Evolutionary conservation across 148 eudicot species (phyloP).

Genomic region (Chenopodium quinoa): DNA sequence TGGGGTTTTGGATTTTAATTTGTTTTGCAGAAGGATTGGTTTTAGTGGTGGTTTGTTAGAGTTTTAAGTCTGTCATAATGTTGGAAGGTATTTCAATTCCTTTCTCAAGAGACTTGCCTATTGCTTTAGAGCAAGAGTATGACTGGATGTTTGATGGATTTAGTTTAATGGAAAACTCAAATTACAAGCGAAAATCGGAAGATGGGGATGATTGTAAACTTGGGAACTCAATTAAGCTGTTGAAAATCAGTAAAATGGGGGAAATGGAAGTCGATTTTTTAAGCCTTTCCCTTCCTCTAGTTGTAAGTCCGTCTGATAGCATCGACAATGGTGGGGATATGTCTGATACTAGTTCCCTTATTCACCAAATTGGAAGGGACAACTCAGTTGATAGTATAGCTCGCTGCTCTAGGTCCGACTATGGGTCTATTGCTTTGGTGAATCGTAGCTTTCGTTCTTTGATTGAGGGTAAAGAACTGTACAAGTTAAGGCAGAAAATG

Average conservation of each 20-base stretch:
- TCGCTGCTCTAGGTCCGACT: slow-evolving; percentile 69
- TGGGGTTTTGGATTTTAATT: slow-evolving; percentile 11
- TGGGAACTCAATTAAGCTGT: slow-evolving; percentile 33
- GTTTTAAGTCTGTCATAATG: slow-evolving; percentile 27
- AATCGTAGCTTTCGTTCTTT: slow-evolving; percentile 54
- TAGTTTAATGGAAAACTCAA: slow-evolving; percentile 14
- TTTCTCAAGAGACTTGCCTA: slow-evolving; percentile 35
- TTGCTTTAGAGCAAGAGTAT: slow-evolving; percentile 44
- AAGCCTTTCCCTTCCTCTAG: slow-evolving; percentile 17
- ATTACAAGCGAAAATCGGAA: slow-evolving; percentile 26
- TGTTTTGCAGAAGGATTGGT: slow-evolving; percentile 18
- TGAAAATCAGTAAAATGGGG: slow-evolving; percentile 23
- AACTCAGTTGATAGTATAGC: slow-evolving; percentile 52
- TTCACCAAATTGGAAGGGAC: slow-evolving; percentile 51
- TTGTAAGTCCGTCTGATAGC: slow-evolving; percentile 31
- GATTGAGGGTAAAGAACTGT: slow-evolving; percentile 49
- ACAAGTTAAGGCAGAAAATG: slow-evolving; percentile 44
- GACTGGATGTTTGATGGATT: slow-evolving; percentile 36
- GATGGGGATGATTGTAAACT: slow-evolving; percentile 22
- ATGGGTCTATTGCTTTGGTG: slow-evolving; percentile 59
- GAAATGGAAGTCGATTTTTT: slow-evolving; percentile 16
- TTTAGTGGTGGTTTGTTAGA: background rate
- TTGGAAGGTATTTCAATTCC: slow-evolving; percentile 48
- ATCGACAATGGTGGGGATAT: slow-evolving; percentile 21
- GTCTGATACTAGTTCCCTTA: slow-evolving; percentile 44